Conservation (phyloP, 129 eudicot genomes). For the Tagetes erecta region DNA sequence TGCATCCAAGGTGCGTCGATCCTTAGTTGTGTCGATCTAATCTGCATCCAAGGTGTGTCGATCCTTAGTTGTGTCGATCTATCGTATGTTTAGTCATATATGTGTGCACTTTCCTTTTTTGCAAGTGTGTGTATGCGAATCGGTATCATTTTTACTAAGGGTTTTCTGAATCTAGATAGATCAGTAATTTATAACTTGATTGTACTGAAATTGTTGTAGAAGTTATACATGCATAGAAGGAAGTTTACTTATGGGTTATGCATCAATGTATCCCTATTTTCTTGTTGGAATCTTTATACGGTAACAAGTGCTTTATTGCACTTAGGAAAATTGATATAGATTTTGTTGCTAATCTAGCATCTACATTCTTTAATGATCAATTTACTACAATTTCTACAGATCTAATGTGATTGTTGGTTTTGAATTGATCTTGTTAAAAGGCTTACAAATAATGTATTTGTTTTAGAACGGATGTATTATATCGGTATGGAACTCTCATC, state of each 20-base stretch:
- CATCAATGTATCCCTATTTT: not conserved
- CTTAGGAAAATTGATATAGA: conserved; percentile 17
- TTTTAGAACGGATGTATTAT: not conserved
- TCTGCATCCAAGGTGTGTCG: conserved; percentile 7
- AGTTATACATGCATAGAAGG: conserved; percentile 9
- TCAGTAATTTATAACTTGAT: conserved; percentile 11
- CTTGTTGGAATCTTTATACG: conserved; percentile 6
- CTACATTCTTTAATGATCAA: conserved; percentile 9
- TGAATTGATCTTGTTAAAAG: not conserved
- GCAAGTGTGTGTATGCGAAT: conserved; percentile 5
- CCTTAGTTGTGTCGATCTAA: conserved; percentile 15
- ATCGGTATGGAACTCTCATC: conserved; percentile 13
- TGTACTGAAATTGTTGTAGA: not conserved
- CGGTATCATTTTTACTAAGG: conserved; percentile 8
- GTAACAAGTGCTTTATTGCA: conserved; percentile 14
- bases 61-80: conserved; percentile 20
- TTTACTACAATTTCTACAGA: not conserved
- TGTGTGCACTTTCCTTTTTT: conserved; percentile 7
- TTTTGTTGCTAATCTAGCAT: conserved; percentile 33
- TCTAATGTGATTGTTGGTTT: conserved; percentile 3
- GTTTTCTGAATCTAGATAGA: conserved; percentile 8
- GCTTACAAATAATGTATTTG: too few species aligned
- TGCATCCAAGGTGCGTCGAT: conserved; percentile 15
- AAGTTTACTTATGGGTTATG: conserved; percentile 26
- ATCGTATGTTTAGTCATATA: not conserved